Base-by-base conservation (phyloP, 441 rosid genomes). In the Erysimum cheiri region DNA sequence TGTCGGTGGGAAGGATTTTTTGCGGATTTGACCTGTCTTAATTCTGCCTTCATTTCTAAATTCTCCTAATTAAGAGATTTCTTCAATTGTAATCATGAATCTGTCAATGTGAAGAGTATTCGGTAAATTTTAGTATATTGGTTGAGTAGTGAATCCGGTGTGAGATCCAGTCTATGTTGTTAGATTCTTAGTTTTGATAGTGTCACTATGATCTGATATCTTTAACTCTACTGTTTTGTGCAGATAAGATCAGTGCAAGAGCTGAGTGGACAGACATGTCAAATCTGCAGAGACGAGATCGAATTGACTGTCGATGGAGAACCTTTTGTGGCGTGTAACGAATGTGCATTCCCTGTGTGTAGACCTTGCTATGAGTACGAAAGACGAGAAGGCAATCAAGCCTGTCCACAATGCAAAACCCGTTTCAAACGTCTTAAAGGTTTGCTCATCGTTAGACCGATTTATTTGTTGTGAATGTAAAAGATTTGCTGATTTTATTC, bases 301-400 rank as follows among this genome's bases (percentile, higher is more conserved):
- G 96, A 90, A 70, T 62, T 90, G 62, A 84, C 90, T 0, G 89
- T 75, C 10, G 85, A 84, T 67, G 89, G 96, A 60, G 96, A 90
- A 77, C 81, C 77, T 3, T 88, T 90, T 60, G 94, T 90, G 71
- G 96, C 96, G 14, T 90, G 96, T 84, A 93, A 93, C 31, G 99
- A 92, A 80, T 94, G 96, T 77, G 98, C 97, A 40, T 90, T 91
- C 80, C 96, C 96, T 47, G 94, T 87, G 7, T 88, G 99, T 77
- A 82, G 93, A 76, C 88, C 88, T 58, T 95, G 99, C 81, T 95
- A 95, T 41, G 97, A 88, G 80, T 89, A 95, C 11, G 95, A 90
- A 69, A 85, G 96, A 80, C 68, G 90, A 66, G 96, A 90, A 70
- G 96, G 96, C 70, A 90, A 85, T 82, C 85, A 85, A 69, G 85